Conservation (phyloP, 768 basidiomycete species). For the Leucogyrophana mollusca region DNA sequence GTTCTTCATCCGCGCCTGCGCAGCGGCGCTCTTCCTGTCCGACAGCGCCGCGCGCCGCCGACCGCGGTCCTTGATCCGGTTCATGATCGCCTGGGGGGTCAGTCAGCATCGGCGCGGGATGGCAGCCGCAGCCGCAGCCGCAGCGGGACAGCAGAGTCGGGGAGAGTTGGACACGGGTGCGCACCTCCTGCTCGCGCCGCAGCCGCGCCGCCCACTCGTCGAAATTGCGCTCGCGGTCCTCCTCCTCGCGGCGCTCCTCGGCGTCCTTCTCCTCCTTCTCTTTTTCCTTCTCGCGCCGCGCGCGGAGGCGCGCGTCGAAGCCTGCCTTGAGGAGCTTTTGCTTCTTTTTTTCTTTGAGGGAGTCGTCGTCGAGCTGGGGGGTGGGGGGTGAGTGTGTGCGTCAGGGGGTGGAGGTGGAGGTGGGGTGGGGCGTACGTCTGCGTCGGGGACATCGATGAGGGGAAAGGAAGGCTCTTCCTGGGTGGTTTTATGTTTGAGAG, state of each 20-base stretch:
- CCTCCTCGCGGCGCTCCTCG: constrained; percentile 63
- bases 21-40: constrained; percentile 92
- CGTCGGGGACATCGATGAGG: constrained; percentile 88
- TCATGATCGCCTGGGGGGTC: constrained; percentile 65
- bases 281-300: constrained; percentile 83
- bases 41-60: constrained; percentile 77
- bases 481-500: neutral
- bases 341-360: constrained; percentile 90
- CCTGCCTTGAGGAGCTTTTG: constrained; percentile 93
- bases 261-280: constrained; percentile 69
- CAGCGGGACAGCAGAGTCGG: neutral
- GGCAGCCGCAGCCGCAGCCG: too few species aligned
- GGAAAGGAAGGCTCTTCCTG: constrained; percentile 88
- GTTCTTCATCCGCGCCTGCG: constrained; percentile 94
- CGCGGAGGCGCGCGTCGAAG: constrained; percentile 85
- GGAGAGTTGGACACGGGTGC: constrained; percentile 10
- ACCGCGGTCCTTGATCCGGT: constrained; percentile 80
- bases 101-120: constrained; percentile 1
- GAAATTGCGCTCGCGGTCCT: constrained; percentile 71
- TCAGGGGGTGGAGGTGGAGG: neutral
- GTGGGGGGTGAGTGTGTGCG: neutral
- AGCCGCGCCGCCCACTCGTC: constrained; percentile 72
- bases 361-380: constrained; percentile 81
- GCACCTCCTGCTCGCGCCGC: constrained; percentile 79
- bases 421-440: constrained; percentile 54